Conservation (phyloP, 2,329 filamentous ascomycete species). For the Aspergillus ochraceoroseus region DNA sequence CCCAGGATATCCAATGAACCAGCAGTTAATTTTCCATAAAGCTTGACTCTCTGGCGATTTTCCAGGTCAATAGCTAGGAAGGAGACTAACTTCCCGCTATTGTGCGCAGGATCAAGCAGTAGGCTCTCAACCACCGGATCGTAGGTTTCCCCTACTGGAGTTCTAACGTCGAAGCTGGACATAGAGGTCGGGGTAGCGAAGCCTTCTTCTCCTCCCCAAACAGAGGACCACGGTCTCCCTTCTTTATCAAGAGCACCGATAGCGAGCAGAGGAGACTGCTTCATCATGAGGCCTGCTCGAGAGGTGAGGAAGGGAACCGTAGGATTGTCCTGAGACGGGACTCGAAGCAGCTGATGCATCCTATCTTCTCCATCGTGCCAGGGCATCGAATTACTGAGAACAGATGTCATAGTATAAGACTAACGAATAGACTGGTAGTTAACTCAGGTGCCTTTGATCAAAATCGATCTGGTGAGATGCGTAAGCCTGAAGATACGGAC, state of each 20-base stretch:
- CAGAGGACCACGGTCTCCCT: conserved; percentile 66
- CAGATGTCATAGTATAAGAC: conserved; percentile 20
- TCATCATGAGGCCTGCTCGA: conserved; percentile 57
- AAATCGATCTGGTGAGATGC: too few species aligned
- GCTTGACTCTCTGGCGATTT: conserved; percentile 66
- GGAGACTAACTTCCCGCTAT: conserved; percentile 51
- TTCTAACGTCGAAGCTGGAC: conserved; percentile 60
- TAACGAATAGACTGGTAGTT: too few species aligned
- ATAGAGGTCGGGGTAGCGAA: conserved; percentile 61
- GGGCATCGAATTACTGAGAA: conserved; percentile 21
- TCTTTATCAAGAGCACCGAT: conserved; percentile 65
- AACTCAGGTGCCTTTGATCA: background rate
- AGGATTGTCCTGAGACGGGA: conserved; percentile 60
- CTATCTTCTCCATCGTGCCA: conserved; percentile 64
- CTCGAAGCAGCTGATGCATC: conserved; percentile 59
- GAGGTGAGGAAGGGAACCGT: conserved; percentile 60
- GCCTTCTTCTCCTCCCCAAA: conserved; percentile 70
- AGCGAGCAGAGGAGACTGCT: conserved; percentile 62
- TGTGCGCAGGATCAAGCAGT: conserved; percentile 46
- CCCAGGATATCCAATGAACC: conserved; percentile 47
- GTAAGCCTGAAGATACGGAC: too few species aligned
- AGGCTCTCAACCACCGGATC: conserved; percentile 68
- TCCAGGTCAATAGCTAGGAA: conserved; percentile 61
- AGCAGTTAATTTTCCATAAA: conserved; percentile 64
- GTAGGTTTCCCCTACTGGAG: conserved; percentile 54